These are phyloP conservation scores for Porpolomopsis calyptriformis DNA, from an alignment of 768 basidiomycete genomes.

Conservation along the genomic window DNA sequence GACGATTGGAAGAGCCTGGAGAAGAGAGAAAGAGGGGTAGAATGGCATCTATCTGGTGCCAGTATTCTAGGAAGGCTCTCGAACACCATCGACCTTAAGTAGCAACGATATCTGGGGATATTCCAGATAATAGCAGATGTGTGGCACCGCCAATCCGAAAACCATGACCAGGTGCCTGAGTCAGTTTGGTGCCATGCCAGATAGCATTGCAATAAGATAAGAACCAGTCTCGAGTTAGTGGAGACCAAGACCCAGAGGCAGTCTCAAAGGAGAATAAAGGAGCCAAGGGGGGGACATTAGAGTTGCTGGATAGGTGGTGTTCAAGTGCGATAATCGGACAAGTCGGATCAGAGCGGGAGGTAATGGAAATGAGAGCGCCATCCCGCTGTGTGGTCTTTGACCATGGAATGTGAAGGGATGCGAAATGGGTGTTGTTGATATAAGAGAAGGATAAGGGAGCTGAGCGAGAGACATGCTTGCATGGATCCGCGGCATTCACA, in stretches of 20 bases:
- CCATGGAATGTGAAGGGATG: constrained; percentile 25
- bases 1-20: no score
- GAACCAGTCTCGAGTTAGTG: constrained; percentile 10
- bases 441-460: background rate
- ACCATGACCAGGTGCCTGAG: constrained; percentile 7
- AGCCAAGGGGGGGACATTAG: constrained; percentile 9
- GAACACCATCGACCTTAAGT: constrained; percentile 17
- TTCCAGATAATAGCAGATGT: background rate
- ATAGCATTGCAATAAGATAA: constrained; percentile 9
- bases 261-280: constrained; percentile 12
- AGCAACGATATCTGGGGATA: constrained; percentile 11
- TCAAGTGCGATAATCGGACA: constrained; percentile 15
- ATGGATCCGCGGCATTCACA: constrained; percentile 8
- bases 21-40: constrained; percentile 13
- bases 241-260: constrained; percentile 1
- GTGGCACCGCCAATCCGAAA: background rate
- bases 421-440: constrained; percentile 3
- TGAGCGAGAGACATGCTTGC: constrained; percentile 9
- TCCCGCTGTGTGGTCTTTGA: constrained; percentile 21
- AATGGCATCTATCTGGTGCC: background rate
- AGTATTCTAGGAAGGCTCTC: constrained; percentile 1
- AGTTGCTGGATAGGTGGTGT: constrained; percentile 15
- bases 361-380: constrained; percentile 22
- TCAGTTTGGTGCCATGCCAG: constrained; percentile 8
- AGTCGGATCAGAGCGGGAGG: constrained; percentile 8